Evolutionary conservation across 371 early-diverging fungal genomes (phyloP).

Genomic region (Sanchytrium tribonematis): DNA sequence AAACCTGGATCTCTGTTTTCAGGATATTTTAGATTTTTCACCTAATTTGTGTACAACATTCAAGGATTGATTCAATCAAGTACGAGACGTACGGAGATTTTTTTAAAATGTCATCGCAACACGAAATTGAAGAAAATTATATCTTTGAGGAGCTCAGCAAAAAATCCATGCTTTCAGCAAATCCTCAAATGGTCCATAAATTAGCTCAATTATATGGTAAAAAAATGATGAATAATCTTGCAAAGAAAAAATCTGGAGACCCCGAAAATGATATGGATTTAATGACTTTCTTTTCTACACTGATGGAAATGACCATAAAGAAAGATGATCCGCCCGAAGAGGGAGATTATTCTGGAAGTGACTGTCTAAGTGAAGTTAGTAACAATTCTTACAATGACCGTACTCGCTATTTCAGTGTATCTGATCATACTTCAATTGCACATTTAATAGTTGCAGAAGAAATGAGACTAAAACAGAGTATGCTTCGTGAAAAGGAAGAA

Average conservation of each 20-base stretch:
- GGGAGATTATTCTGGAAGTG: background rate
- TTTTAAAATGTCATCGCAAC: background rate
- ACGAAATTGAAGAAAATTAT: background rate
- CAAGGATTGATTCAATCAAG: no score
- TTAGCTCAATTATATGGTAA: background rate
- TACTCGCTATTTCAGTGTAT: background rate
- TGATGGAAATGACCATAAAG: background rate
- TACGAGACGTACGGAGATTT: no score
- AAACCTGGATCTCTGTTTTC: no score
- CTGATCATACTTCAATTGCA: background rate
- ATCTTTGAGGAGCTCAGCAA: background rate
- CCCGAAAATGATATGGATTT: background rate
- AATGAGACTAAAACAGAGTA: background rate
- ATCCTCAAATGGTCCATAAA: background rate
- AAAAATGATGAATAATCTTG: background rate
- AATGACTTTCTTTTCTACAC: conserved; percentile 1
- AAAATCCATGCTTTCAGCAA: background rate
- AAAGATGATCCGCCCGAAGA: background rate
- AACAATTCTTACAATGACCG: background rate
- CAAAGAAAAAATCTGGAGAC: background rate
- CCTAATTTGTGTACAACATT: no score
- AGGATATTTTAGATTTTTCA: background rate
- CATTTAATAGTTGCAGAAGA: background rate
- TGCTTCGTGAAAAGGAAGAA: background rate
- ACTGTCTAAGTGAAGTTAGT: background rate